A percentile compares a stretch with the other conserved stretches of the same genome.
Conservation (phyloP, 129 eudicot species). For the carrot (Daucus carota) region DNA sequence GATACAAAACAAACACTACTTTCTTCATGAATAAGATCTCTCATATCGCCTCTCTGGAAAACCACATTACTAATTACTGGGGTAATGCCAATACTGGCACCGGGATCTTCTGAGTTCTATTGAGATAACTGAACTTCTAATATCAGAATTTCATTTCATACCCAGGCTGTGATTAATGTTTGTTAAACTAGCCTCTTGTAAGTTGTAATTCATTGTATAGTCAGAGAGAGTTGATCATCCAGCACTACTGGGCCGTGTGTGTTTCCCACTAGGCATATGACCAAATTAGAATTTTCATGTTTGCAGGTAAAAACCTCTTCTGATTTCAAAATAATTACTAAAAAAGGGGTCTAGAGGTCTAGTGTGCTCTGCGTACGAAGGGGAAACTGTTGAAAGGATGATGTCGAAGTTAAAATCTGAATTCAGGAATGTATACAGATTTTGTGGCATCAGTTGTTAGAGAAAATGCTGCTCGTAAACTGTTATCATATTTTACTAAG, state of each 20-base stretch:
- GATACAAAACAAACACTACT: no score
- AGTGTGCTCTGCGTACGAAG: no score
- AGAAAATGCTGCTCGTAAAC: neutral
- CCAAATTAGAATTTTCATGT: neutral
- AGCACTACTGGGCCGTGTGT: neutral
- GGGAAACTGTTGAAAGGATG: no score
- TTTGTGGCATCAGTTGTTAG: neutral
- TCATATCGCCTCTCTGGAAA: no score
- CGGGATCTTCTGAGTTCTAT: constrained; percentile 59
- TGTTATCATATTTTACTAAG: neutral
- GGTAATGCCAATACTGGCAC: constrained; percentile 50
- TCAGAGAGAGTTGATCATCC: neutral
- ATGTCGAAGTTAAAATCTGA: no score
- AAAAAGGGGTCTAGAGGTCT: neutral
- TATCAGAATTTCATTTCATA: constrained; percentile 23
- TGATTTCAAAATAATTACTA: no score
- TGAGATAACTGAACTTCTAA: constrained; percentile 64
- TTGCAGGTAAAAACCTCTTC: constrained; percentile 84
- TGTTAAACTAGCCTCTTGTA: neutral
- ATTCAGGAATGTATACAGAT: no score
- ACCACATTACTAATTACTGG: no score
- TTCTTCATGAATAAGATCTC: no score
- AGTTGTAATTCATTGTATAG: neutral
- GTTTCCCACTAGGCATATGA: neutral
- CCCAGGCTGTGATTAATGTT: neutral